A percentile compares a stretch with the other conserved stretches of the same genome.
phyloP scores from a whole-genome alignment of 1,284 basidiomycete genomes.

The Meripilus lineatus region DNA sequence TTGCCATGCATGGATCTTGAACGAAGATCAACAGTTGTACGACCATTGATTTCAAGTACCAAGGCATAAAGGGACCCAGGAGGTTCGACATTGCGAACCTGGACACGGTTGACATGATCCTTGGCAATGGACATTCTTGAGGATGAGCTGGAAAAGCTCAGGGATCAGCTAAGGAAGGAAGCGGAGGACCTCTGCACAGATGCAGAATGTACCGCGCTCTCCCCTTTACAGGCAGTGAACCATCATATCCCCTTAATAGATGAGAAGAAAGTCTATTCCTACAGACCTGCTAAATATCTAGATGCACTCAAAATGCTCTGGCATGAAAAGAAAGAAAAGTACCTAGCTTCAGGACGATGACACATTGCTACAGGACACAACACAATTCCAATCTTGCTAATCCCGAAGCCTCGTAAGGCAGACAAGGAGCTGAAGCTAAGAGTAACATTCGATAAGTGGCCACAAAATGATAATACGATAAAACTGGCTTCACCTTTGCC shows the following conservation, averaged over 20 bases:
- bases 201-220: no score
- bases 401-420: slow-evolving; percentile 9
- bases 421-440: slow-evolving; percentile 23
- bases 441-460: slow-evolving; percentile 28
- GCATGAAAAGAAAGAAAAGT: slow-evolving; percentile 24
- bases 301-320: slow-evolving; percentile 26
- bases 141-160: slow-evolving; percentile 13
- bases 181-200: no score
- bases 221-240: slow-evolving; percentile 31
- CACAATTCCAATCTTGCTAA: no score
- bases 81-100: no score
- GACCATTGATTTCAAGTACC: no score
- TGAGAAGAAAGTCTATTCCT: no score
- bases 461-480: slow-evolving; percentile 30
- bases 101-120: slow-evolving; percentile 22
- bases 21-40: no score
- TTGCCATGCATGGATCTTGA: slow-evolving; percentile 28
- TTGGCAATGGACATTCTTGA: slow-evolving; percentile 16
- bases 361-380: slow-evolving; percentile 19
- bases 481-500: no score
- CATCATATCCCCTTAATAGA: no score
- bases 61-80: no score
- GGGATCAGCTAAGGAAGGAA: no score
- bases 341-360: slow-evolving; percentile 27
- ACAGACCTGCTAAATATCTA: slow-evolving; percentile 25